Percentiles rank a stretch among this genome's conserved stretches.
These are phyloP conservation scores for Vigna angularis DNA, from an alignment of 306 rosid species.

Conservation along the genomic window DNA sequence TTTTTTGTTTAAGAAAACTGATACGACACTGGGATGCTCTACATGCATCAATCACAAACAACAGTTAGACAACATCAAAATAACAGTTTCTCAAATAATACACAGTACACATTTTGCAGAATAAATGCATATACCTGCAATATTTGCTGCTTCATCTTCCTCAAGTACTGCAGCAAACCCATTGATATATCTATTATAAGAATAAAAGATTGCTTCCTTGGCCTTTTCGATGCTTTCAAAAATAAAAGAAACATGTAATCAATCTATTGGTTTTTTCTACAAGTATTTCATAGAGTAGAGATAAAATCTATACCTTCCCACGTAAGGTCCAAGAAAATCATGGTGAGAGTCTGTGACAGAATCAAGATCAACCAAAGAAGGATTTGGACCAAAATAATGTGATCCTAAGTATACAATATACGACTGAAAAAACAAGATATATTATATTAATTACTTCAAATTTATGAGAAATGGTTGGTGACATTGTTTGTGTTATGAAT, in stretches of 20 bases:
- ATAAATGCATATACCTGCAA: conserved; percentile 54
- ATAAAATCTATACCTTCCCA: conserved; percentile 60
- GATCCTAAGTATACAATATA: conserved; percentile 80
- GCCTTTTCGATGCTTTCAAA: conserved; percentile 55
- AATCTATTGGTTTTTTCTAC: neutral
- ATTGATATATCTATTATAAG: conserved; percentile 65
- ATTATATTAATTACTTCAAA: no score
- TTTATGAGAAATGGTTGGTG: no score
- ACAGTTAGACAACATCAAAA: neutral
- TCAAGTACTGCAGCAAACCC: conserved; percentile 83
- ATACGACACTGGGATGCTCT: conserved; percentile 66
- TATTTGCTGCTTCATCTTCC: conserved; percentile 53
- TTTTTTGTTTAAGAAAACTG: conserved; percentile 57
- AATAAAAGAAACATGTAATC: neutral
- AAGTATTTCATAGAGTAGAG: neutral
- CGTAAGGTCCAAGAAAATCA: conserved; percentile 53
- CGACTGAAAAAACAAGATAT: conserved; percentile 48
- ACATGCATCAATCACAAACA: conserved; percentile 30
- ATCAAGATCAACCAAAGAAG: conserved; percentile 36
- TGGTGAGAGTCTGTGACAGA: conserved; percentile 53
- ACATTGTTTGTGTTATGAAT: no score
- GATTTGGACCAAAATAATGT: conserved; percentile 48
- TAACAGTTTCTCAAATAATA: neutral
- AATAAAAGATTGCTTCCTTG: conserved; percentile 63
- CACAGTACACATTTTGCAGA: neutral